A percentile compares a stretch with the other conserved stretches of the same genome.
phyloP scores from a whole-genome alignment of 2,329 filamentous ascomycete species.

The Trichoderma atroviride region DNA sequence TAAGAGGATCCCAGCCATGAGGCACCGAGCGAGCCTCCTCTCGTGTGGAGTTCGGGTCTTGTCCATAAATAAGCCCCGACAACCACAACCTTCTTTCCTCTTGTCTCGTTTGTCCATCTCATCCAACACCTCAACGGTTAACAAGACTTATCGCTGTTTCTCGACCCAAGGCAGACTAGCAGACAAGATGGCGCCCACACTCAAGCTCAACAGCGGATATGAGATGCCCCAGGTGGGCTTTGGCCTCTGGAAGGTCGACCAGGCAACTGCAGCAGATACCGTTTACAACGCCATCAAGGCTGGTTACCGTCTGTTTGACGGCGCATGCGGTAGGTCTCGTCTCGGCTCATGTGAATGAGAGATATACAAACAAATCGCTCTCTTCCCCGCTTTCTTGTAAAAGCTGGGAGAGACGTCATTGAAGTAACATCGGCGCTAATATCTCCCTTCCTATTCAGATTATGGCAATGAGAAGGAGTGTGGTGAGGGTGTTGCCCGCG shows the following conservation, averaged over 20 bases:
- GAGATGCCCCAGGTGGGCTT: conserved; percentile 78
- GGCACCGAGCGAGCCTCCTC: conserved; percentile 13
- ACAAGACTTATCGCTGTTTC: conserved; percentile 3
- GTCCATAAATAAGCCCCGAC: conserved; percentile 21
- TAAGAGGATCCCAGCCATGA: conserved; percentile 4
- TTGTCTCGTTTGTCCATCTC: conserved; percentile 7
- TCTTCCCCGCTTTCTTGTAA: conserved; percentile 5
- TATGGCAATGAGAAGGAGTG: conserved; percentile 83
- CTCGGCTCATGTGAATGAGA: neutral
- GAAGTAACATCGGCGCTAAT: conserved; percentile 8
- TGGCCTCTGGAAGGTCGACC: conserved; percentile 82
- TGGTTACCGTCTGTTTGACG: conserved; percentile 63
- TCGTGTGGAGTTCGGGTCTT: conserved; percentile 21
- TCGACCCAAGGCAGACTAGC: conserved; percentile 20
- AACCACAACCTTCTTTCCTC: conserved; percentile 16
- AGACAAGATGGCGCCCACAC: conserved; percentile 46
- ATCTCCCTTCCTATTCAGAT: conserved; percentile 51
- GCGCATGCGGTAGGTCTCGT: conserved; percentile 55
- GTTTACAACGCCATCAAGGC: conserved; percentile 75
- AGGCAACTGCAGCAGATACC: conserved; percentile 70
- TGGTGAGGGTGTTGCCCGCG: conserved; percentile 74
- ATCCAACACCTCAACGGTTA: neutral
- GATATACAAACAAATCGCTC: neutral
- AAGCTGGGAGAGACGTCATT: neutral
- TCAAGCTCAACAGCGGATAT: conserved; percentile 66